Percentiles rank a stretch among this genome's conserved stretches.
phyloP scores from a whole-genome alignment of 352 stramenopile species.

The Peronospora belbahrii region DNA sequence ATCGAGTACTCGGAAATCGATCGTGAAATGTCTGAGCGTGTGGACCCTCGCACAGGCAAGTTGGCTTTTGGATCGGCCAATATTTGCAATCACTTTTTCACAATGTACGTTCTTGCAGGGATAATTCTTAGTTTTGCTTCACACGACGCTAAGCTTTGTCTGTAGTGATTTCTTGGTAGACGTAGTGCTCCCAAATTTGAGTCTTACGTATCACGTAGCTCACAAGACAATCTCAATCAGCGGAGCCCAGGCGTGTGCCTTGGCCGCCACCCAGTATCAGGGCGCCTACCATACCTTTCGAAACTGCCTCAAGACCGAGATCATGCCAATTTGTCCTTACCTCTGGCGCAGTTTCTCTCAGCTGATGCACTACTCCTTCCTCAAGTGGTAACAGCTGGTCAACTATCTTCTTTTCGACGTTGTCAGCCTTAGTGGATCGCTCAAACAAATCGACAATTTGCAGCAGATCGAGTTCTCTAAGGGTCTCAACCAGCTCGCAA shows the following conservation, averaged over 20 bases:
- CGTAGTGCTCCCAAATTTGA: conserved; percentile 75
- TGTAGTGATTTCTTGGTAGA: conserved; percentile 72
- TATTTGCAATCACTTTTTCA: conserved; percentile 98
- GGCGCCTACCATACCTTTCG: conserved; percentile 73
- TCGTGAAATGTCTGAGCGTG: conserved; percentile 47
- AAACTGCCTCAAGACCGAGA: conserved; percentile 65
- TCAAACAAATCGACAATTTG: conserved; percentile 32
- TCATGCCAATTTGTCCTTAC: conserved; percentile 29
- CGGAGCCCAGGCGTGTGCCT: conserved; percentile 92
- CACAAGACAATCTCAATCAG: conserved; percentile 95
- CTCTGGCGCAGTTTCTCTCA: conserved; percentile 21
- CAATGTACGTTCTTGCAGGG: conserved; percentile 54
- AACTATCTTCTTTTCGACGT: conserved; percentile 1
- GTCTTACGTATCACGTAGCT: conserved; percentile 91
- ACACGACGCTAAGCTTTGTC: conserved; percentile 1
- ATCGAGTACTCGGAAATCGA: conserved; percentile 98
- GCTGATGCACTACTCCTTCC: conserved; percentile 35
- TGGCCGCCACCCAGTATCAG: conserved; percentile 91
- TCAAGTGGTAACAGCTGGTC: conserved; percentile 34
- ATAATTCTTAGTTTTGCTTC: background rate
- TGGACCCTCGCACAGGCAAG: conserved; percentile 55
- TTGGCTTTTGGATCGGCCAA: conserved; percentile 93
- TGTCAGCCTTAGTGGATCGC: conserved; percentile 31
- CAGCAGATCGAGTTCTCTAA: conserved; percentile 24
- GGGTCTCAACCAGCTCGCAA: conserved; percentile 27